Percentiles rank a stretch among this genome's conserved stretches.
Conservation (phyloP, 805 yeast genomes). For the Starmera amethionina region DNA sequence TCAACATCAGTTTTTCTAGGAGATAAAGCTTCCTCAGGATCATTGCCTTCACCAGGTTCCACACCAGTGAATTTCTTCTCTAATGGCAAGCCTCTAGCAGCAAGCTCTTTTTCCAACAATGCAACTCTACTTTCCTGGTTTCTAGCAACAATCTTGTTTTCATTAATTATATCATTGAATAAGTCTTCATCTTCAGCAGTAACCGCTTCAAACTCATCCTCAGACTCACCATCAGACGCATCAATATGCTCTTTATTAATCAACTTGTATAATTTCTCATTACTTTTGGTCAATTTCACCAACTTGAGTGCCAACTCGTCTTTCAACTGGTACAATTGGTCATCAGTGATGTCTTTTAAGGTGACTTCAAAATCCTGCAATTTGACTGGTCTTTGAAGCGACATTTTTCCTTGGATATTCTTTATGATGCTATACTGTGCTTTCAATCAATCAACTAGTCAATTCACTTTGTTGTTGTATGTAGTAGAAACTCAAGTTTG, state of each 20-base stretch:
- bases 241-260: conserved; percentile 24
- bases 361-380: conserved; percentile 41
- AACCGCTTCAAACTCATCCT: conserved; percentile 11
- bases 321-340: conserved; percentile 25
- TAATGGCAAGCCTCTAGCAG: conserved; percentile 25
- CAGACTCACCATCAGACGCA: conserved; percentile 16
- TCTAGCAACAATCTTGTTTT: conserved; percentile 43
- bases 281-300: conserved; percentile 40
- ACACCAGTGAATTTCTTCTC: background rate
- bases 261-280: conserved; percentile 34
- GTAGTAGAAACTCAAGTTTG: too few species aligned
- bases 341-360: conserved; percentile 42
- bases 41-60: background rate
- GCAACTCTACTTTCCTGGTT: conserved; percentile 39
- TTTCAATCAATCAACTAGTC: too few species aligned
- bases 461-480: too few species aligned
- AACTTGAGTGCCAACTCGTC: conserved; percentile 31
- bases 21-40: background rate
- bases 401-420: conserved; percentile 8
- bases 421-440: background rate
- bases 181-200: conserved; percentile 37
- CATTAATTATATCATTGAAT: conserved; percentile 44
- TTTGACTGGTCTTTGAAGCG: conserved; percentile 26
- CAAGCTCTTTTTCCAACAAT: conserved; percentile 37
- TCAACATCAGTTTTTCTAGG: background rate